Evolutionary conservation across 2,329 filamentous ascomycete genomes (phyloP), one percentile per base, ranked within the genome.

Genomic region (Laburnicola sp.): DNA sequence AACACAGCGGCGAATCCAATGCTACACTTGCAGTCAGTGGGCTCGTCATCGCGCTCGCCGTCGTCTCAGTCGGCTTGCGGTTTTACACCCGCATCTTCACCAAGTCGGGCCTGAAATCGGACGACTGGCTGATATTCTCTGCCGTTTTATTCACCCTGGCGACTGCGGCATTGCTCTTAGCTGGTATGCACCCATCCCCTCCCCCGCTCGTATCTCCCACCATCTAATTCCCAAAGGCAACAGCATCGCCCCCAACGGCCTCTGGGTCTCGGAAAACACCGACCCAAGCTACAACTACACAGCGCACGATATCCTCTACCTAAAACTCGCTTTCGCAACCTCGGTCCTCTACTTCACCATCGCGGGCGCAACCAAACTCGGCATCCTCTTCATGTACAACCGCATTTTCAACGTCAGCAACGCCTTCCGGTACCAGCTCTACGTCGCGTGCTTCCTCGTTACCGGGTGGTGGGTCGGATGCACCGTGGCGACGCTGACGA

Each of bases 321-420:
- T 51, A 16, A 51, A 51, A 11, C 28, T 51, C 43, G 36, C 43
- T 11, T 46, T 46, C 38, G 42, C 23, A 3, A 39, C 48, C 1
- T 51, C 42, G 3, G 37, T 51, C 22, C n/a, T 51, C 1, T 51
- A 46, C 30, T 51, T 51, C 31, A 51, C 35, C 27, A 46, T 42
- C 16, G 42, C 48, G 7, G 36, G 21, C 22, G 21, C 43, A 2
- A 51, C 48, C 1, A 51, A 51, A 27, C n/a, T 51, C 2, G 48
- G 42, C 25, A 51, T 51, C 23, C 32, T 51, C 3, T 37, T 51
- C 26, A 51, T 51, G 48, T 51, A 51, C n/a, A 45, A 46, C 22
- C 48, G 48, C 22, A 45, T 51, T 21, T 51, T 51, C 25, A 45
- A 46, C 30, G 42, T 51, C 8, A 41, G 34, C 26, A 35, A 45